A percentile compares a stretch with the other conserved stretches of the same genome.
Evolutionary conservation across 768 basidiomycete genomes (phyloP).

Genomic region (Lactarius akahatsu): DNA sequence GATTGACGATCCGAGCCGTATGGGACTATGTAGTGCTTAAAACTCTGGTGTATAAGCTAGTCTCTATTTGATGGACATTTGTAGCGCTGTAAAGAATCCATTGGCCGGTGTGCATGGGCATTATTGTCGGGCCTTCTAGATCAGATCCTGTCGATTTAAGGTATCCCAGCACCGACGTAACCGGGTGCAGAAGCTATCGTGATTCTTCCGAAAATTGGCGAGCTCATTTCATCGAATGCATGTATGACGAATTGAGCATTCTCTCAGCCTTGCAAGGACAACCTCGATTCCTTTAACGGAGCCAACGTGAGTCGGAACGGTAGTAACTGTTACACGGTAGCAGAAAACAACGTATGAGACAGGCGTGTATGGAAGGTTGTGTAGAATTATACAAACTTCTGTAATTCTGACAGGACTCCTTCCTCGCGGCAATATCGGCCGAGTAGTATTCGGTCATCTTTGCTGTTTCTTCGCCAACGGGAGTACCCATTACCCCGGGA

Average conservation of each 20-base stretch:
- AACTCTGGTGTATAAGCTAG: neutral
- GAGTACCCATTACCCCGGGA: conserved; percentile 69
- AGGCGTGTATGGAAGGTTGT: neutral
- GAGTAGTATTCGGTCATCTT: conserved; percentile 60
- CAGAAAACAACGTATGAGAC: neutral
- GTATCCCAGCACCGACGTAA: no score
- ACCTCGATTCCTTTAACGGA: neutral
- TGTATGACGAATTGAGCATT: no score
- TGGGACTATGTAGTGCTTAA: neutral
- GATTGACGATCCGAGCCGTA: neutral
- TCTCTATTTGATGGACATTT: neutral
- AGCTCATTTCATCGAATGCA: no score
- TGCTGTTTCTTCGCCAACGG: conserved; percentile 75
- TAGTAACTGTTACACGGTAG: neutral
- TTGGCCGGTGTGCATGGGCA: neutral
- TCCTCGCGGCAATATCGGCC: conserved; percentile 57
- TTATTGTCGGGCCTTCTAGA: no score
- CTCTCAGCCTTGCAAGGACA: neutral
- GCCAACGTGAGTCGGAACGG: neutral
- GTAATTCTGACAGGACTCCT: conserved; percentile 29
- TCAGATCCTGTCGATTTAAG: no score
- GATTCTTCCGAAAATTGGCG: neutral
- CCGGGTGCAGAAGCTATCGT: no score
- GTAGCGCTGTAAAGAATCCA: neutral
- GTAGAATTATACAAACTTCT: neutral